Conservation (phyloP, 106 monocot genomes). For the Dendrobium catenatum region DNA sequence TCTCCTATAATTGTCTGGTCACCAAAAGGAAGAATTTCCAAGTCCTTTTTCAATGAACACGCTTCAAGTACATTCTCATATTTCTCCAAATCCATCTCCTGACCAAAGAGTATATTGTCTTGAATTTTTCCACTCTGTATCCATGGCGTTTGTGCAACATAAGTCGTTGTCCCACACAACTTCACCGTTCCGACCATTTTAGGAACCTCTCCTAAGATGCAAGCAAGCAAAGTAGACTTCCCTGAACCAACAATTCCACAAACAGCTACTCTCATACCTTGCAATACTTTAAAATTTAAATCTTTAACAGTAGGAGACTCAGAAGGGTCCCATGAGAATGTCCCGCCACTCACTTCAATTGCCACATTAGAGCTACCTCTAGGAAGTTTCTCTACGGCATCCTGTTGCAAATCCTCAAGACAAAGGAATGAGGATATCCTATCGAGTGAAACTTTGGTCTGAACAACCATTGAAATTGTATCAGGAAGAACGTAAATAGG, state of each 20-base stretch:
- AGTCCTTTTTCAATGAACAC: conserved; percentile 7
- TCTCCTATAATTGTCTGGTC: conserved; percentile 10
- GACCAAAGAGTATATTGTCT: conserved; percentile 8
- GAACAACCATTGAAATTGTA: conserved; percentile 57
- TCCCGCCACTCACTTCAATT: conserved; percentile 49
- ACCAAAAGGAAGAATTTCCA: conserved; percentile 1
- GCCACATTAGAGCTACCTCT: conserved; percentile 37
- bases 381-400: too few relatives aligned
- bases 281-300: conserved; percentile 50
- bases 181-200: conserved; percentile 43
- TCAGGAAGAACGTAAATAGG: conserved; percentile 81
- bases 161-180: not conserved
- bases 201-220: conserved; percentile 79
- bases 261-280: conserved; percentile 76
- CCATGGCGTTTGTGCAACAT: conserved; percentile 11
- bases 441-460: conserved; percentile 81
- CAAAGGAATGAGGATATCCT: conserved; percentile 67
- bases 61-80: not conserved
- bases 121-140: conserved; percentile 12
- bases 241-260: conserved; percentile 89
- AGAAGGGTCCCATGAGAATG: conserved; percentile 70
- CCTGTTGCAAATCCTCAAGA: conserved; percentile 16
- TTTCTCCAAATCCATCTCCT: conserved; percentile 1
- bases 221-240: conserved; percentile 76
- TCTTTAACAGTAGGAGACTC: conserved; percentile 46